Conservation (phyloP, 805 yeast genomes). For the Barnettozyma populi region DNA sequence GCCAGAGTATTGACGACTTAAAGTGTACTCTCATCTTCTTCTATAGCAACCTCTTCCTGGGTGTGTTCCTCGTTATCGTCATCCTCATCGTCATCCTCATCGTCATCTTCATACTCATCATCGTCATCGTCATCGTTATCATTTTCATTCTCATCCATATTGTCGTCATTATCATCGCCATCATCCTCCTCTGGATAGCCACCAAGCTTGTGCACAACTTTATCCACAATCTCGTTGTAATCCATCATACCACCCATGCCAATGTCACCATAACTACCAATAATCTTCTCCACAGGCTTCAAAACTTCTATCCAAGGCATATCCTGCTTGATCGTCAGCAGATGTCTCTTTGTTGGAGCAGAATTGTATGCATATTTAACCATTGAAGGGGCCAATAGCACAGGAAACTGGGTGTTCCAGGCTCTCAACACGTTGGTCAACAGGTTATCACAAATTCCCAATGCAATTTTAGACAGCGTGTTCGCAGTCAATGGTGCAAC, state of each 20-base stretch:
- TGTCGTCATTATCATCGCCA: slow-evolving; percentile 43
- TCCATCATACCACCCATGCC: slow-evolving; percentile 99
- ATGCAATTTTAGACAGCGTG: slow-evolving; percentile 80
- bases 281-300: slow-evolving; percentile 90
- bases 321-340: slow-evolving; percentile 71
- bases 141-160: slow-evolving; percentile 34
- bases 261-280: slow-evolving; percentile 90
- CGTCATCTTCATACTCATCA: slow-evolving; percentile 15
- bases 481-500: slow-evolving; percentile 96
- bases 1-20: background rate
- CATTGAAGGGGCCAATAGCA: slow-evolving; percentile 93
- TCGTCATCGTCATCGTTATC: slow-evolving; percentile 34
- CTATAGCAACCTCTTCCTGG: slow-evolving; percentile 21
- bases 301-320: slow-evolving; percentile 95
- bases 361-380: slow-evolving; percentile 88
- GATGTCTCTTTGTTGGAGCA: slow-evolving; percentile 79
- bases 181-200: slow-evolving; percentile 53
- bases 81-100: slow-evolving; percentile 11
- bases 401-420: slow-evolving; percentile 91
- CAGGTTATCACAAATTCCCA: slow-evolving; percentile 89
- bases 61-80: slow-evolving; percentile 12
- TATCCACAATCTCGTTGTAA: slow-evolving; percentile 89
- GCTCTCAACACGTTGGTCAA: slow-evolving; percentile 88
- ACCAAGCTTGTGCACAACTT: slow-evolving; percentile 66
- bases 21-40: slow-evolving; percentile 12